Percentiles rank a stretch among this genome's conserved stretches.
Conservation (phyloP, 2,329 filamentous ascomycete genomes). For the Pseudogymnoascus destructans region DNA sequence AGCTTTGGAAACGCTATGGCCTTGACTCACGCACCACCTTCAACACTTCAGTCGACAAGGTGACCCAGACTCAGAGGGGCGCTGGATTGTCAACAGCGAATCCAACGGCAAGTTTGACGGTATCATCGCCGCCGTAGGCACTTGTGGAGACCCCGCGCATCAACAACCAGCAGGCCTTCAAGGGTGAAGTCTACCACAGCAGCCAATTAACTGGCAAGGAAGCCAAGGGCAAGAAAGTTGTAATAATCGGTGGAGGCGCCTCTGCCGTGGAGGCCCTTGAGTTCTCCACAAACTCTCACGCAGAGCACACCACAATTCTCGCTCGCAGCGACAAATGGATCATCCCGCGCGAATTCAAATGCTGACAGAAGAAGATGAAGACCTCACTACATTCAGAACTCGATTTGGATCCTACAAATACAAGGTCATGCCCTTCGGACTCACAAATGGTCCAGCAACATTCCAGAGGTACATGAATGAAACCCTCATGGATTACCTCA, state of each 20-base stretch:
- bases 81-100: constrained; percentile 66
- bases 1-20: constrained; percentile 63
- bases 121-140: constrained; percentile 64
- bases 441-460: no score
- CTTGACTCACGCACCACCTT: constrained; percentile 61
- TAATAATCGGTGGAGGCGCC: constrained; percentile 67
- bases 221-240: constrained; percentile 60
- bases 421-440: no score
- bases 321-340: constrained; percentile 78
- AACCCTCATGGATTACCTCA: no score
- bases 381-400: no score
- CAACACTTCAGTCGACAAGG: constrained; percentile 52
- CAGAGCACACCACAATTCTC: constrained; percentile 57
- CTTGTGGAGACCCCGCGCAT: constrained; percentile 63
- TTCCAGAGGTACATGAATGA: no score
- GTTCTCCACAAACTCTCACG: constrained; percentile 55
- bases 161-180: constrained; percentile 57
- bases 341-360: constrained; percentile 71
- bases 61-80: constrained; percentile 55
- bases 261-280: constrained; percentile 74
- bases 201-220: constrained; percentile 60
- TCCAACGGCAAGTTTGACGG: constrained; percentile 64
- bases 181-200: constrained; percentile 62
- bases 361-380: no score
- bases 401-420: no score